Conservation (phyloP, 345 rosid genomes). For the Populus pruinosa region DNA sequence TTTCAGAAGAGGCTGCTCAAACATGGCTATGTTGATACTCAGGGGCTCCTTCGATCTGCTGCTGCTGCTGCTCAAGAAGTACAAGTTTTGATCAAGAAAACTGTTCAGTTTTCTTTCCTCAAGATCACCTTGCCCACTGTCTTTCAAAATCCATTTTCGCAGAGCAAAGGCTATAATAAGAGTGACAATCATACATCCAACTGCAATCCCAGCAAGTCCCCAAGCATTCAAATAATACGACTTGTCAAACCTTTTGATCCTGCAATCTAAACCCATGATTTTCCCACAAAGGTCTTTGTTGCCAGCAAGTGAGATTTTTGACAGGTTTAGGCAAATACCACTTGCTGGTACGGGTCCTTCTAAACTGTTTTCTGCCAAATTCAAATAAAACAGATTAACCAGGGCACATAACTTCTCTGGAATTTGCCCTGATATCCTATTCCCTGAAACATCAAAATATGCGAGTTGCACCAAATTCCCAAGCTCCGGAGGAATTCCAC, state of each 20-base stretch:
- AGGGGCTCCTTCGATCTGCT: conserved; percentile 80
- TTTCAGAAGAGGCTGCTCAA: conserved; percentile 78
- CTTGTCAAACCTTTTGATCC: conserved; percentile 28
- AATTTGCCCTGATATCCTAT: conserved; percentile 59
- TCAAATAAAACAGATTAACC: conserved; percentile 41
- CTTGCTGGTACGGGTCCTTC: conserved; percentile 58
- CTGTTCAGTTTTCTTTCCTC: conserved; percentile 53
- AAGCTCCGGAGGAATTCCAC: conserved; percentile 56
- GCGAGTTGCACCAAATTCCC: conserved; percentile 65
- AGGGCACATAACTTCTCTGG: conserved; percentile 55
- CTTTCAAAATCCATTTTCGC: conserved; percentile 42
- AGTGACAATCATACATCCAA: conserved; percentile 41
- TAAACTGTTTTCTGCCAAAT: conserved; percentile 50
- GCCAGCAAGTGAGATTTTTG: conserved; percentile 45
- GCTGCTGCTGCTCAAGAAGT: conserved; percentile 49
- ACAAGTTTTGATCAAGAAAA: conserved; percentile 51
- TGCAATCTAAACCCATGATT: conserved; percentile 45
- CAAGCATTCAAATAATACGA: conserved; percentile 40
- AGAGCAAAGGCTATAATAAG: conserved; percentile 33
- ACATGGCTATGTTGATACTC: conserved; percentile 83
- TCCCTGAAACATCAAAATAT: conserved; percentile 57
- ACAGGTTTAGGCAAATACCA: conserved; percentile 58
- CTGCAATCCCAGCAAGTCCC: conserved; percentile 44
- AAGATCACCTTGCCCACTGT: conserved; percentile 32
- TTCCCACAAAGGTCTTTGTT: conserved; percentile 64